Evolutionary conservation across 768 basidiomycete species (phyloP), one percentile per base, ranked within the genome.

Genomic region (Tulasnella sp.): DNA sequence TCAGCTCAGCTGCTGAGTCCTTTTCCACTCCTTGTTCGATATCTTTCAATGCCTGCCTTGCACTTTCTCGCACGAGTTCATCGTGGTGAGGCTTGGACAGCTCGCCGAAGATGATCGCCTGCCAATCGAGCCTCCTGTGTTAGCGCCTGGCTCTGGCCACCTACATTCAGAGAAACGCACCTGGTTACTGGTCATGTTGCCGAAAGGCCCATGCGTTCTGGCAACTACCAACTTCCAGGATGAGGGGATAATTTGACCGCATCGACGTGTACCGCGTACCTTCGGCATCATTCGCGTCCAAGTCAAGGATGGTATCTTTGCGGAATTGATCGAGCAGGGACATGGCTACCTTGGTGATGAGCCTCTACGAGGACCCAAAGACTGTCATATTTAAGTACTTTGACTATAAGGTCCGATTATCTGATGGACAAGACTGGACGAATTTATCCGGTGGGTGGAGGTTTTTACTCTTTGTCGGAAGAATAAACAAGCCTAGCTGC

Each of bases 221-320:
- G 75, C 52, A 32, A 67, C 70, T 75, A 68, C 26, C 4, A 11
- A 29, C 22, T 2, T 7, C 26, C 7, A 62, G 12, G 59, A 6
- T 26, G 36, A 26, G 29, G 1, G 12, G 19, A n/a, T 14, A 17
- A n/a, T 35, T n/a, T 19, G 40, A 39, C 17, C 1, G 19, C 12
- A 39, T 52, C 40, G n/a, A 37, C 36, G 39, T 11, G 35, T 37
- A 9, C 5, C 17, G 11, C 71, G 59, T 66, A 64, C 71, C 72
- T 22, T 68, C 71, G 29, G n/a, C 72, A 40, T 78, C 77, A 47
- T 76, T 77, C 16, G 73, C 70, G 67, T 78, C 77, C 22, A 78
- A 35, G 67, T 77, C 76, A 22, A 78, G 47, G 17, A 63, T 36
- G 1, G 76, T 76, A 39, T 75, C 74, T 66, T 75, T 66, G 37